phyloP scores from a whole-genome alignment of 2,329 filamentous ascomycete genomes.

The Fusarium musae region DNA sequence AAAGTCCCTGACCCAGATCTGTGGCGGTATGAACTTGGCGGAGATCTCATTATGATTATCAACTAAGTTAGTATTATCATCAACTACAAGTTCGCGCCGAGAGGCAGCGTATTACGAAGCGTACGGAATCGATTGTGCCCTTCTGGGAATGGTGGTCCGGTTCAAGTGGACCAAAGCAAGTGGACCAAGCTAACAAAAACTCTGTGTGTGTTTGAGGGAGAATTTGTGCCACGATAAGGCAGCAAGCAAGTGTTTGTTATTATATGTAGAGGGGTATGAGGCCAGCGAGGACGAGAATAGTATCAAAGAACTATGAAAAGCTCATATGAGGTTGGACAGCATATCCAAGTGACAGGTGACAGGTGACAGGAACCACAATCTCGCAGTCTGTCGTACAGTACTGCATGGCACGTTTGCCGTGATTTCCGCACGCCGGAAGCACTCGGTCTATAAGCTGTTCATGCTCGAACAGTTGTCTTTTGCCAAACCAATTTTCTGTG shows the following conservation, averaged over 20 bases:
- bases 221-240: conserved; percentile 3
- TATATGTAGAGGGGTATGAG: background rate
- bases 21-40: conserved; percentile 22
- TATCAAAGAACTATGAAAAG: conserved; percentile 9
- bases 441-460: background rate
- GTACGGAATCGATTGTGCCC: conserved; percentile 1
- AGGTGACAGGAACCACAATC: conserved; percentile 10
- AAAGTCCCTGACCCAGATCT: background rate
- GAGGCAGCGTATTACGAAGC: background rate
- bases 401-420: conserved; percentile 6
- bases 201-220: background rate
- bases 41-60: background rate
- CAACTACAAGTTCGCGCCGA: background rate
- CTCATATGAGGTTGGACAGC: conserved; percentile 13
- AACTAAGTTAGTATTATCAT: background rate
- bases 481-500: background rate
- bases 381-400: conserved; percentile 11
- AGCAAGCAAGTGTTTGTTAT: background rate
- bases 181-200: background rate
- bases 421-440: conserved; percentile 12
- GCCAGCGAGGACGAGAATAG: conserved; percentile 24
- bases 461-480: background rate
- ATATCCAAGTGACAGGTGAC: background rate
- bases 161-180: conserved; percentile 18
- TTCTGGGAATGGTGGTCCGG: conserved; percentile 3